phyloP scores from a whole-genome alignment of 371 early-diverging fungal genomes.

The Nematocida displodere region DNA sequence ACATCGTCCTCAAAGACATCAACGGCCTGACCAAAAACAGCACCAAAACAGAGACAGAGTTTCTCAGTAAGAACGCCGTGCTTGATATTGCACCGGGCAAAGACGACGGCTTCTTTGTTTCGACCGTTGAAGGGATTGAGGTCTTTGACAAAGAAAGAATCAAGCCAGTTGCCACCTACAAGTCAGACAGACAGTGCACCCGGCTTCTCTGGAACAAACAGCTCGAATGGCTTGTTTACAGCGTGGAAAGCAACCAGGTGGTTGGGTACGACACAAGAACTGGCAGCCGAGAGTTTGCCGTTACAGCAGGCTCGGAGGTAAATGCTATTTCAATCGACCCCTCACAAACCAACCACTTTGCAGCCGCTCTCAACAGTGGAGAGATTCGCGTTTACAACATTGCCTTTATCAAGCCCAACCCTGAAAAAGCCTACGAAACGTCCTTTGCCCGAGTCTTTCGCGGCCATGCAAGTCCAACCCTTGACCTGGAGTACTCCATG shows the following conservation, averaged over 20 bases:
- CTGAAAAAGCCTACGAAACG: slow-evolving; percentile 86
- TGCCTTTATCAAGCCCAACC: slow-evolving; percentile 84
- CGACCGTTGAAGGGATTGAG: slow-evolving; percentile 47
- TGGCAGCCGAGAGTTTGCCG: slow-evolving; percentile 23
- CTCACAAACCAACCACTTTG: not conserved
- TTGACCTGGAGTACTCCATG: slow-evolving; percentile 91
- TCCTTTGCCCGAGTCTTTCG: slow-evolving; percentile 74
- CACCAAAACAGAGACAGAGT: not conserved
- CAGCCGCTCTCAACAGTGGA: slow-evolving; percentile 57
- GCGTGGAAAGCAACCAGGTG: slow-evolving; percentile 35
- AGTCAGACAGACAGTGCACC: slow-evolving; percentile 22
- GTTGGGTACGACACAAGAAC: slow-evolving; percentile 58
- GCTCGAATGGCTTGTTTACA: not conserved
- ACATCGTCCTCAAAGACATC: slow-evolving; percentile 16
- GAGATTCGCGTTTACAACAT: slow-evolving; percentile 72
- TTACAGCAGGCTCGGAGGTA: slow-evolving; percentile 40
- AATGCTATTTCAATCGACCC: slow-evolving; percentile 60
- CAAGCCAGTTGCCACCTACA: slow-evolving; percentile 21
- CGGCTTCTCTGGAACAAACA: not conserved
- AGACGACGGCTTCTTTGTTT: slow-evolving; percentile 5
- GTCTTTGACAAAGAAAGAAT: slow-evolving; percentile 50
- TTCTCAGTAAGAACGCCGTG: not conserved
- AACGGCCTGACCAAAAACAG: not conserved
- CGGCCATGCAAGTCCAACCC: slow-evolving; percentile 90
- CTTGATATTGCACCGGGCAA: slow-evolving; percentile 1